phyloP scores from a whole-genome alignment of 208 protist species.

The Phytomonas sp. region DNA sequence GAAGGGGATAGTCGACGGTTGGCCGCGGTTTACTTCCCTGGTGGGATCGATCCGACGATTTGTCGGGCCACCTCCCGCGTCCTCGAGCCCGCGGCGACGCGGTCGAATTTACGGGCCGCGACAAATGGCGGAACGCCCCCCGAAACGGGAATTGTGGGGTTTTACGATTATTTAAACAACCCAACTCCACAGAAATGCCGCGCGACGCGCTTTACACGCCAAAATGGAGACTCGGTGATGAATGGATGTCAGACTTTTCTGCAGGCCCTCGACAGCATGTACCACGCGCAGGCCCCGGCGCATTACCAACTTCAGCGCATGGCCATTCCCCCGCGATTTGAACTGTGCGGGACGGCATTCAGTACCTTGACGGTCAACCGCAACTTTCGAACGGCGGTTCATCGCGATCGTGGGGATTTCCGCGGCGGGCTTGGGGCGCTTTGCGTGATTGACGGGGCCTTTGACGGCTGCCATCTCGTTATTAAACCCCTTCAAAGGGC shows the following conservation, averaged over 20 bases:
- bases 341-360: constrained; percentile 80
- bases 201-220: constrained; percentile 73
- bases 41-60: constrained; percentile 34
- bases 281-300: constrained; percentile 42
- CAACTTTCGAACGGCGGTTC: constrained; percentile 84
- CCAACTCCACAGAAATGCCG: constrained; percentile 74
- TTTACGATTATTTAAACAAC: constrained; percentile 88
- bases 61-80: constrained; percentile 38
- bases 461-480: constrained; percentile 82
- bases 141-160: constrained; percentile 83
- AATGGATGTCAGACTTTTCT: constrained; percentile 42
- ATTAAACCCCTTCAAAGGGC: constrained; percentile 66
- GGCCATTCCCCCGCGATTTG: constrained; percentile 65
- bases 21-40: constrained; percentile 55
- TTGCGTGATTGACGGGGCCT: constrained; percentile 75
- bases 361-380: constrained; percentile 87
- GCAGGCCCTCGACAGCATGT: constrained; percentile 52
- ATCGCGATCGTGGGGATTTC: constrained; percentile 86
- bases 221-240: constrained; percentile 41
- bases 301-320: constrained; percentile 71
- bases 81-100: constrained; percentile 62
- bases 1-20: constrained; percentile 38
- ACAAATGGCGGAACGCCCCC: constrained; percentile 80
- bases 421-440: constrained; percentile 66
- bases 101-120: constrained; percentile 56